Evolutionary conservation across 2,329 filamentous ascomycete genomes (phyloP).

Genomic region (Lachnellula occidentalis): DNA sequence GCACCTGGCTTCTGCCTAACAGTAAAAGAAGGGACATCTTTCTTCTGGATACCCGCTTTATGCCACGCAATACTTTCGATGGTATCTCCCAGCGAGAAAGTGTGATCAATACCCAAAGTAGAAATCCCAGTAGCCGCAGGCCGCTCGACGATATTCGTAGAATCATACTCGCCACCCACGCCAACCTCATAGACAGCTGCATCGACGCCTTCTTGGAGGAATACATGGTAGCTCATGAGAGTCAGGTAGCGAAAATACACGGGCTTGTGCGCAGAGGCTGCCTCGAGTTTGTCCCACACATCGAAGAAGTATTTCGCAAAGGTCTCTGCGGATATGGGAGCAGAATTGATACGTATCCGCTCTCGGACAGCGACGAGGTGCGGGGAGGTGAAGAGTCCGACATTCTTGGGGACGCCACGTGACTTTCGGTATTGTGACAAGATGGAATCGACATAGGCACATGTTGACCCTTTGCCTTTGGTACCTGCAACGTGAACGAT

Average conservation of each 20-base stretch:
- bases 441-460: conserved; percentile 61
- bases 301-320: conserved; percentile 65
- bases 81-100: conserved; percentile 55
- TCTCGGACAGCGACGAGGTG: conserved; percentile 64
- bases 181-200: conserved; percentile 62
- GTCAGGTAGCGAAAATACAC: conserved; percentile 58
- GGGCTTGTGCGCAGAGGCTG: conserved; percentile 37
- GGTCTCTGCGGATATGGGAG: conserved; percentile 49
- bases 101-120: conserved; percentile 65
- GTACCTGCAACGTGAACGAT: conserved; percentile 67
- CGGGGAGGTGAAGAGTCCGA: conserved; percentile 64
- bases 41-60: conserved; percentile 67
- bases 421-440: conserved; percentile 45
- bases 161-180: conserved; percentile 62
- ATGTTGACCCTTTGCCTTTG: conserved; percentile 73
- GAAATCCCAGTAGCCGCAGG: conserved; percentile 57
- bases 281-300: conserved; percentile 54
- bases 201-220: conserved; percentile 57
- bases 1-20: conserved; percentile 47
- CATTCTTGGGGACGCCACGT: conserved; percentile 27
- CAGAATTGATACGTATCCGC: conserved; percentile 57
- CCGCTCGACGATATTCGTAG: conserved; percentile 58
- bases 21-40: conserved; percentile 51
- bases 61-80: conserved; percentile 67
- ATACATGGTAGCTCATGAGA: conserved; percentile 62